phyloP scores from a whole-genome alignment of 306 rosid genomes.

The Amphicarpaea edgeworthii region DNA sequence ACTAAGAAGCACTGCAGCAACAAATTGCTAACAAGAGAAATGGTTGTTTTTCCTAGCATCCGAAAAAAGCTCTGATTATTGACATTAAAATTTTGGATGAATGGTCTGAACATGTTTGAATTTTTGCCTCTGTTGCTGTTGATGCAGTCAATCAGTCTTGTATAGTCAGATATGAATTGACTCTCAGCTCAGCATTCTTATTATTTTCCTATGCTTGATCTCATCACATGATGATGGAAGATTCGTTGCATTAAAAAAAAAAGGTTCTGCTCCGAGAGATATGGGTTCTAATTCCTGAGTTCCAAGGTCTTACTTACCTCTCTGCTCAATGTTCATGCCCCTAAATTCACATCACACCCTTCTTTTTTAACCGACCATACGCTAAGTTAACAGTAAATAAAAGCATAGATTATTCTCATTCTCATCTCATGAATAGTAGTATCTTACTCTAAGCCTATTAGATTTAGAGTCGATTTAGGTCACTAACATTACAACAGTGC shows the following conservation, averaged over 20 bases:
- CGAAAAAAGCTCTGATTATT: not conserved
- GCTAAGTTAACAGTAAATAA: no score
- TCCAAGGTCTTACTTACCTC: constrained; percentile 3
- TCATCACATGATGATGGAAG: constrained; percentile 43
- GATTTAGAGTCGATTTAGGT: no score
- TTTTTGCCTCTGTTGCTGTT: constrained; percentile 15
- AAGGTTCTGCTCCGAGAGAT: constrained; percentile 28
- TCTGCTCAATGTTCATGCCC: no score
- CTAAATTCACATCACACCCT: not conserved
- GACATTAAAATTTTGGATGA: constrained; percentile 18
- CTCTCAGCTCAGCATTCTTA: constrained; percentile 54
- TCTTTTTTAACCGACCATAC: not conserved
- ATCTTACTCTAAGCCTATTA: no score
- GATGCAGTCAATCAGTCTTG: constrained; percentile 46
- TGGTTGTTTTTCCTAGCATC: not conserved
- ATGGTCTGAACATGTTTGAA: not conserved
- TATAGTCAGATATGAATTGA: constrained; percentile 72
- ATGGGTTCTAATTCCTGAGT: not conserved
- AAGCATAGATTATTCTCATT: no score
- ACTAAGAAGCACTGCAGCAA: no score
- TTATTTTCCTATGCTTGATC: constrained; percentile 56
- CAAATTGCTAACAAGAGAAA: not conserved
- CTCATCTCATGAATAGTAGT: no score
- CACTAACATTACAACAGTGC: no score
- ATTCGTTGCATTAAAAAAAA: constrained; percentile 23